Evolutionary conservation across 148 eudicot species (phyloP).

Genomic region (Camellia japonica): DNA sequence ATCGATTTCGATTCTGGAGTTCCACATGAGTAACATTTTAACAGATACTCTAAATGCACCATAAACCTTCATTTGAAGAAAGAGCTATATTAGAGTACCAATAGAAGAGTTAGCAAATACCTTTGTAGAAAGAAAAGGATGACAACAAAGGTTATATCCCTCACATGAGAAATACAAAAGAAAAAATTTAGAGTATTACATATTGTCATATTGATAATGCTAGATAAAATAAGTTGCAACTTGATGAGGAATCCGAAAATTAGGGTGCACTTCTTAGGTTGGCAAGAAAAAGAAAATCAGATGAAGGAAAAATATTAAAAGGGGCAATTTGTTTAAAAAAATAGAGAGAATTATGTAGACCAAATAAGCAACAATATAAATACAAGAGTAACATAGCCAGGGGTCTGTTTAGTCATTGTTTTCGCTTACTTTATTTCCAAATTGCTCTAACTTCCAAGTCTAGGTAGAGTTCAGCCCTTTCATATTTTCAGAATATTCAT

Average conservation of each 20-base stretch:
- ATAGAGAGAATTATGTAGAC: too few species aligned
- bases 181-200: not conserved
- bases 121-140: not conserved
- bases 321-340: not conserved
- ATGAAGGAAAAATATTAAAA: not conserved
- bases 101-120: not conserved
- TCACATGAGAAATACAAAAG: not conserved
- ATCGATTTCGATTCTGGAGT: slow-evolving; percentile 65
- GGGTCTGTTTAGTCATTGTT: too few species aligned
- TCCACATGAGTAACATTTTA: slow-evolving; percentile 86
- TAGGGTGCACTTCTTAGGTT: not conserved
- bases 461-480: too few species aligned
- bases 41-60: slow-evolving; percentile 77
- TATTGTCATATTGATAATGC: too few species aligned
- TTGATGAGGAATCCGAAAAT: not conserved
- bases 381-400: too few species aligned
- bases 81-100: slow-evolving; percentile 5
- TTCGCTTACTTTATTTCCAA: too few species aligned
- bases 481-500: too few species aligned
- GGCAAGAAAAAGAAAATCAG: not conserved
- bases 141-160: not conserved
- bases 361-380: too few species aligned
- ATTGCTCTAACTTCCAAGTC: too few species aligned
- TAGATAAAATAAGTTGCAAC: not conserved
- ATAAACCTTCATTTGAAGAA: slow-evolving; percentile 55